These are phyloP conservation scores for Aspergillus nidulans DNA, from an alignment of 495 filamentous ascomycete genomes.

Conservation along the genomic window DNA sequence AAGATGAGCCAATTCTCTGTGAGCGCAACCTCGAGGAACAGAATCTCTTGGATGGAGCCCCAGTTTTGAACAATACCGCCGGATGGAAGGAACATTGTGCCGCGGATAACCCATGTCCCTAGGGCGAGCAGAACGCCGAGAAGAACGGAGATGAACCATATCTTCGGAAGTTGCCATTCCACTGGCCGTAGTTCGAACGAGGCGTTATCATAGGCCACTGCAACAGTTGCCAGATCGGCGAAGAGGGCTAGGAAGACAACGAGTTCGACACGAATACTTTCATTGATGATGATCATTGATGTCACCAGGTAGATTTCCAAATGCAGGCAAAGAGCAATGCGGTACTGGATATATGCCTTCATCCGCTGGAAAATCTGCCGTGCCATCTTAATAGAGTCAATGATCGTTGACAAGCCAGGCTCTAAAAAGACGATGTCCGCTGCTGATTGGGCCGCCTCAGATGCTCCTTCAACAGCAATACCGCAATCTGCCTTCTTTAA, in stretches of 20 bases:
- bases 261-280: slow-evolving; percentile 61
- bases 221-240: slow-evolving; percentile 70
- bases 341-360: slow-evolving; percentile 76
- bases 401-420: slow-evolving; percentile 68
- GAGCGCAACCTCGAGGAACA: slow-evolving; percentile 67
- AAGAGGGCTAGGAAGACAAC: slow-evolving; percentile 72
- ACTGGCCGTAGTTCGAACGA: slow-evolving; percentile 65
- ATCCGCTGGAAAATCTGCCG: slow-evolving; percentile 76
- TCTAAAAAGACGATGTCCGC: slow-evolving; percentile 75
- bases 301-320: slow-evolving; percentile 70
- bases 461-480: slow-evolving; percentile 71
- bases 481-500: slow-evolving; percentile 87
- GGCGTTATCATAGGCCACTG: slow-evolving; percentile 69
- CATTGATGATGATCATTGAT: slow-evolving; percentile 69
- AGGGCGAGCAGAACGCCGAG: slow-evolving; percentile 61
- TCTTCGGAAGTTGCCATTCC: slow-evolving; percentile 74
- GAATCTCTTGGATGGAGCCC: slow-evolving; percentile 63
- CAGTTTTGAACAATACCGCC: slow-evolving; percentile 68
- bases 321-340: slow-evolving; percentile 70
- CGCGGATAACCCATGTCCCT: slow-evolving; percentile 66
- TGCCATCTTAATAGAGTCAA: slow-evolving; percentile 69
- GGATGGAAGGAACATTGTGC: slow-evolving; percentile 58
- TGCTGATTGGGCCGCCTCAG: slow-evolving; percentile 68
- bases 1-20: slow-evolving; percentile 79
- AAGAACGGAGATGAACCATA: slow-evolving; percentile 67